Conservation (phyloP, 805 yeast genomes). For the Starmerella floricola region DNA sequence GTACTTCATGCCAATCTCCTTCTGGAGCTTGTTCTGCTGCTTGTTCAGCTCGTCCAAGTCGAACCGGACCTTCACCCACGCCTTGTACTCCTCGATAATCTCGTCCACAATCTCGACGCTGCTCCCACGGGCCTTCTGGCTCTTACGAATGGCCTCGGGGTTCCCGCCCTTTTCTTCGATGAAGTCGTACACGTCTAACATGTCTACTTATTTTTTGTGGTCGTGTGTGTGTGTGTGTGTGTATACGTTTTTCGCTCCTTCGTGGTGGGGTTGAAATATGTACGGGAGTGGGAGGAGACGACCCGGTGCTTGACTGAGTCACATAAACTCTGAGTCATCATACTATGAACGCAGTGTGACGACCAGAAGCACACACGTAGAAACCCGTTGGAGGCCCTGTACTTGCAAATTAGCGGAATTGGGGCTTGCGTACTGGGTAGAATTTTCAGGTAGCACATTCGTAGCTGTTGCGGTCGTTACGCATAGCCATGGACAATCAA, state of each 20-base stretch:
- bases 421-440: too few species aligned
- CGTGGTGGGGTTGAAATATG: too few species aligned
- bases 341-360: too few species aligned
- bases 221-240: neutral
- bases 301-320: too few species aligned
- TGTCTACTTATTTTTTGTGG: constrained; percentile 25
- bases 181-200: constrained; percentile 89
- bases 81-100: constrained; percentile 79
- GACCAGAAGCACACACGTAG: too few species aligned
- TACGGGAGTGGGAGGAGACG: too few species aligned
- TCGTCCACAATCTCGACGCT: constrained; percentile 92
- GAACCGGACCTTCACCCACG: constrained; percentile 83
- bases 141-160: constrained; percentile 74
- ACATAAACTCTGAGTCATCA: too few species aligned
- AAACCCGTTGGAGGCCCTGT: too few species aligned
- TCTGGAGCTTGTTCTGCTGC: constrained; percentile 76
- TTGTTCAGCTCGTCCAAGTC: constrained; percentile 86
- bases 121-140: constrained; percentile 90
- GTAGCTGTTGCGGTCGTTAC: too few species aligned
- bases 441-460: too few species aligned
- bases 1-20: constrained; percentile 82
- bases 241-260: too few species aligned
- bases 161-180: constrained; percentile 95
- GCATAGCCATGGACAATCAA: constrained; percentile 9
- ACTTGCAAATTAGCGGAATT: too few species aligned